phyloP scores from a whole-genome alignment of 306 rosid species.

The Quercus berberidifolia region DNA sequence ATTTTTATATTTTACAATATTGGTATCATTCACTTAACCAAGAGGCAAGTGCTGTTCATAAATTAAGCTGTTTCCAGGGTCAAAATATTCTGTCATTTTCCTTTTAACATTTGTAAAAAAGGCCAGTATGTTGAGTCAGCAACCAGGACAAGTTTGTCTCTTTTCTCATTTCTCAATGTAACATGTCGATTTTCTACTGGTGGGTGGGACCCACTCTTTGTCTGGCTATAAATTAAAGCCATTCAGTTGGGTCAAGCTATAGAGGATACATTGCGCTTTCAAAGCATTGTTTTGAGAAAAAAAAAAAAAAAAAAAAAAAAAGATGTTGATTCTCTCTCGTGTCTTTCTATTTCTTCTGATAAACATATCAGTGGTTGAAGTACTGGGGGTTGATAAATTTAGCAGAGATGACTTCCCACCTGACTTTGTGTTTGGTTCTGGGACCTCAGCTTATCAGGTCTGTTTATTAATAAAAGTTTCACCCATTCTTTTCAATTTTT shows the following conservation, averaged over 20 bases:
- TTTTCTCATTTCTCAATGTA: no score
- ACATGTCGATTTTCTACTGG: no score
- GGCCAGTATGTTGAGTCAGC: no score
- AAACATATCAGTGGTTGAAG: neutral
- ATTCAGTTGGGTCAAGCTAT: neutral
- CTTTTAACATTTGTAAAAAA: no score
- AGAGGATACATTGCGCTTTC: neutral
- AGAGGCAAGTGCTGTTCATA: no score
- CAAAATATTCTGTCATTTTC: no score
- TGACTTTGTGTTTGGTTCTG: slow-evolving; percentile 57
- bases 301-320: no score
- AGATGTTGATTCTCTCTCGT: neutral
- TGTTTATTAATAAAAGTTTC: neutral
- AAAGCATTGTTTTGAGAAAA: neutral
- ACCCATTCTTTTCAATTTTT: neutral
- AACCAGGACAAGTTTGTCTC: no score
- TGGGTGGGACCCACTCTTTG: neutral
- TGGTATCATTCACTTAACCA: no score
- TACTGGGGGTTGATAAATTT: neutral
- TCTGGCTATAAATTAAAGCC: neutral
- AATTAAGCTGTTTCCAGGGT: no score
- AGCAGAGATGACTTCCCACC: slow-evolving; percentile 66
- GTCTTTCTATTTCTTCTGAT: neutral
- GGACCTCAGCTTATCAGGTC: slow-evolving; percentile 69
- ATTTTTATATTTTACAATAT: no score